Conservation (phyloP, 371 early-diverging fungal genomes). For the Actinomortierella wolfii region DNA sequence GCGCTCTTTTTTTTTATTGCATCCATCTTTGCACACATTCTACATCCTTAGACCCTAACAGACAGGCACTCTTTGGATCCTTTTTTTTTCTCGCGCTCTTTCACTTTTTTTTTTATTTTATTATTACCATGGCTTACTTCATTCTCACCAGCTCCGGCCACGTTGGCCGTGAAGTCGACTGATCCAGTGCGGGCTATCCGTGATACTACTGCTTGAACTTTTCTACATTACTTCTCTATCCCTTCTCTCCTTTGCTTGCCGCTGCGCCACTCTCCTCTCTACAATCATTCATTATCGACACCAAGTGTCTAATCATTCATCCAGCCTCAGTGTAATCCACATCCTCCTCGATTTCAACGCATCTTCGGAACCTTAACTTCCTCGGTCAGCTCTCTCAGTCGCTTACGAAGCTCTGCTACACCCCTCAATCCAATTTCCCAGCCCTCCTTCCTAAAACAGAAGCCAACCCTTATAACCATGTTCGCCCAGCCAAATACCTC, state of each 20-base stretch:
- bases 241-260: too few species aligned
- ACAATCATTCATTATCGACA: too few species aligned
- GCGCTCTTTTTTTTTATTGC: constrained; percentile 1
- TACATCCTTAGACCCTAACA: constrained; percentile 39
- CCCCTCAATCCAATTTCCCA: neutral
- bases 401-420: neutral
- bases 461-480: constrained; percentile 13
- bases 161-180: constrained; percentile 46
- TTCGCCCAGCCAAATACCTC: constrained; percentile 15
- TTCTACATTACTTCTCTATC: too few species aligned
- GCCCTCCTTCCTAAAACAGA: constrained; percentile 1
- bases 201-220: too few species aligned
- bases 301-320: too few species aligned
- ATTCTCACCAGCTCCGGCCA: constrained; percentile 45
- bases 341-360: too few species aligned
- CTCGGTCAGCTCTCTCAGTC: neutral
- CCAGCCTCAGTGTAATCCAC: too few species aligned
- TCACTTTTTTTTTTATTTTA: constrained; percentile 17
- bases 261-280: too few species aligned
- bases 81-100: constrained; percentile 2
- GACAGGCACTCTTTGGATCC: constrained; percentile 44
- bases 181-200: constrained; percentile 16
- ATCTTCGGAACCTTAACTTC: constrained; percentile 2
- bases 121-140: constrained; percentile 44
- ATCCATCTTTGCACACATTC: neutral